Base-by-base conservation (phyloP, 2,329 filamentous ascomycete species). In the Cercospora nicotianae region DNA sequence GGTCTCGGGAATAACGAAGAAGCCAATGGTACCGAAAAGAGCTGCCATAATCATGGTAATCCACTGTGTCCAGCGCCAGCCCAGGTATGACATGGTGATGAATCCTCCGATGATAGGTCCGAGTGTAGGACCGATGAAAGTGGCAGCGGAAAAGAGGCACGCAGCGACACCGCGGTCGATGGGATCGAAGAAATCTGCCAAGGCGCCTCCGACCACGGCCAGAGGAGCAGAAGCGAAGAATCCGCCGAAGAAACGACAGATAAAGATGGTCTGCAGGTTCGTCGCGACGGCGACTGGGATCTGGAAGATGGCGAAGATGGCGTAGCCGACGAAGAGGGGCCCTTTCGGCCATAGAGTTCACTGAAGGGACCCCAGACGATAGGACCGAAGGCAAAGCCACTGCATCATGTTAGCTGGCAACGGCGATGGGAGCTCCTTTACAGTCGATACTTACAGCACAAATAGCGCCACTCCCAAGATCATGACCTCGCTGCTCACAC, bases 171-270 rank as follows among this genome's bases (percentile, higher is more conserved):
- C 76, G 30, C 76, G 72, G 48, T 75, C 65, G 26, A 72, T 67
- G 7, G 74, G 70, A 12, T 69, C 64, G 62, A 71, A 74, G 39
- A 73, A 70, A 31, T 77, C 75, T 12, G 74, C 74, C 2, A 77
- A 63, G 0, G 72, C 66, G 4, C 74, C 75, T 13, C 74, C 85
- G 1, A 85, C 80, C 60, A 87, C 83, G 0, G 82, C 83, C 7
- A 87, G 74, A 1, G 85, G 74, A 7, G 72, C 81, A 57, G 81
- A 83, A 8, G 82, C 85, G 70, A 86, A 86, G n/a, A 85, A 73
- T 1, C 86, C 86, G 1, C 81, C 81, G 18, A 88, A 79, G 73
- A 87, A 87, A 1, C 86, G 82, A 64, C 81, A 83, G 18, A 87
- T 69, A 74, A 87, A 79, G 67, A 87, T 83, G 0, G 85, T 87